These are phyloP conservation scores for Saccharomycopsis olivae DNA, from an alignment of 805 yeast species.

Conservation along the genomic window DNA sequence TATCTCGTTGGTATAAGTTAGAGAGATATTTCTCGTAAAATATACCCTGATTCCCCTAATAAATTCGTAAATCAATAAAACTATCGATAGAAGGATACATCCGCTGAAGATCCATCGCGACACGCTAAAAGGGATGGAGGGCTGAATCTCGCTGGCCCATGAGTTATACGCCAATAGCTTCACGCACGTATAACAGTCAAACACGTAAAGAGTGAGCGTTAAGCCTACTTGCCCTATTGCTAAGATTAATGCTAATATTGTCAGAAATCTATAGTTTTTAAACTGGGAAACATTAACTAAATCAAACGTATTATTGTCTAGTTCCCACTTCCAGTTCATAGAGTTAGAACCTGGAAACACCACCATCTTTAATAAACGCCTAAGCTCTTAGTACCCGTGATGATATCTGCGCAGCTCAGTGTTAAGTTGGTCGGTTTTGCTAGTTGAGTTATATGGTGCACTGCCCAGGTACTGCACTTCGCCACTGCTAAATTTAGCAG, in stretches of 20 bases:
- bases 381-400: too few species aligned
- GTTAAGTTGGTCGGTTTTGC: too few species aligned
- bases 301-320: conserved; percentile 35
- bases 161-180: conserved; percentile 60
- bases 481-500: too few species aligned
- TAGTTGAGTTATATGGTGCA: too few species aligned
- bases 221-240: conserved; percentile 34
- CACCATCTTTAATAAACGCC: background rate
- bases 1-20: conserved; percentile 56
- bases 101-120: conserved; percentile 68
- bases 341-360: conserved; percentile 1
- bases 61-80: conserved; percentile 45
- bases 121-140: conserved; percentile 38
- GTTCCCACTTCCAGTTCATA: conserved; percentile 25
- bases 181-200: conserved; percentile 74
- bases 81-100: conserved; percentile 65
- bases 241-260: conserved; percentile 33
- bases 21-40: conserved; percentile 52
- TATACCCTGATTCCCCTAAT: conserved; percentile 48
- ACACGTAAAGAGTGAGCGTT: conserved; percentile 31
- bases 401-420: too few species aligned
- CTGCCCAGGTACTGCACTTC: too few species aligned
- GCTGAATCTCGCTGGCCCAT: conserved; percentile 49
- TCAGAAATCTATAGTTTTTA: conserved; percentile 33
- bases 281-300: conserved; percentile 36